Conservation (phyloP, 2,329 filamentous ascomycete species). For the Blastomyces gilchristii region DNA sequence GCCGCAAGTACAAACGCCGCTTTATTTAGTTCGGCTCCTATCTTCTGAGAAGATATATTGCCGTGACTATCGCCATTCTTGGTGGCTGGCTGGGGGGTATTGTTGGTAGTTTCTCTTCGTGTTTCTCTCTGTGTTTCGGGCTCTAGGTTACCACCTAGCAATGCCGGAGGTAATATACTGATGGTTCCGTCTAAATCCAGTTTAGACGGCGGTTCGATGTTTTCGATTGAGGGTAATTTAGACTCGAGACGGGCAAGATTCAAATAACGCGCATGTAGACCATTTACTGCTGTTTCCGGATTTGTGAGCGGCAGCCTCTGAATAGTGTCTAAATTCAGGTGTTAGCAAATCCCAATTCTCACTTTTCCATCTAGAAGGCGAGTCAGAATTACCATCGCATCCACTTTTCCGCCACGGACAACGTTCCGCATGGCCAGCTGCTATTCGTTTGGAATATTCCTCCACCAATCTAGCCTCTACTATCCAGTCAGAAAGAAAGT, state of each 20-base stretch:
- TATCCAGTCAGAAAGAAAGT: background rate
- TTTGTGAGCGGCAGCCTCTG: slow-evolving; percentile 57
- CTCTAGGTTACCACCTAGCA: slow-evolving; percentile 1
- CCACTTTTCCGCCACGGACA: slow-evolving; percentile 80
- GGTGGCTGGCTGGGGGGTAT: background rate
- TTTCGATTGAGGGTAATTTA: slow-evolving; percentile 26
- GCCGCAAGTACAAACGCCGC: slow-evolving; percentile 59
- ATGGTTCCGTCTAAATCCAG: slow-evolving; percentile 26
- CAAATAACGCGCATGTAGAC: slow-evolving; percentile 54
- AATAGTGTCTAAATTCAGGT: slow-evolving; percentile 43
- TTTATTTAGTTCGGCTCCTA: slow-evolving; percentile 39
- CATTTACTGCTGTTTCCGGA: slow-evolving; percentile 47
- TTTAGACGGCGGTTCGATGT: slow-evolving; percentile 24
- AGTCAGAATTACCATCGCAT: slow-evolving; percentile 58
- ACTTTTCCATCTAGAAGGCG: background rate
- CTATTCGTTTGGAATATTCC: slow-evolving; percentile 63
- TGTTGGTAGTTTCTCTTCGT: background rate
- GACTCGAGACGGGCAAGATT: slow-evolving; percentile 36
- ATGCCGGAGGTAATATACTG: slow-evolving; percentile 22
- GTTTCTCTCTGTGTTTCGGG: no score
- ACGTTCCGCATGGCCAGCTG: slow-evolving; percentile 63
- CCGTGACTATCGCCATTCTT: background rate
- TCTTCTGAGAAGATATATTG: background rate
- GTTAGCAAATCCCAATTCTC: slow-evolving; percentile 15
- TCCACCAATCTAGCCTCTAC: slow-evolving; percentile 58